Evolutionary conservation across 345 rosid genomes (phyloP).

Genomic region (Streptanthus diversifolius): DNA sequence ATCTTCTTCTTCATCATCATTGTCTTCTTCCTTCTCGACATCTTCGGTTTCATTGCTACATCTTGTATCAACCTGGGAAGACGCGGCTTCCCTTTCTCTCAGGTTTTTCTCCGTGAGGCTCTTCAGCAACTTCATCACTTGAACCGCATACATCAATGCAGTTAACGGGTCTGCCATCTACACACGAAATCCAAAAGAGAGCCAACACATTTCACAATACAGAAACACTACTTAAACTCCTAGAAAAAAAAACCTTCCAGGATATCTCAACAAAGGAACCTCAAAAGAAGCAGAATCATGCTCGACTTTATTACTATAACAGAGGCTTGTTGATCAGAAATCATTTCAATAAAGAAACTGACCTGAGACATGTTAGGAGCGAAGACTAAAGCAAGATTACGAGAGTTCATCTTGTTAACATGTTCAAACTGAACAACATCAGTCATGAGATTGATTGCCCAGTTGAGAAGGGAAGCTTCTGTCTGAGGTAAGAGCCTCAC

Average conservation of each 20-base stretch:
- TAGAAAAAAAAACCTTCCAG: not conserved
- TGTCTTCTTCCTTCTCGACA: not conserved
- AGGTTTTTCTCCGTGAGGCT: conserved; percentile 57
- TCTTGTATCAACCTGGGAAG: conserved; percentile 7
- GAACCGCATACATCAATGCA: conserved; percentile 96
- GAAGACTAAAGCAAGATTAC: conserved; percentile 89
- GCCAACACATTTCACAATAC: conserved; percentile 16
- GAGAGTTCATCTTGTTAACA: conserved; percentile 94
- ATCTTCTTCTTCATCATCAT: not conserved
- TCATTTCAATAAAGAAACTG: conserved; percentile 19
- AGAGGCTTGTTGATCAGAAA: not conserved
- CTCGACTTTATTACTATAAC: not conserved
- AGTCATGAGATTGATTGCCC: conserved; percentile 94
- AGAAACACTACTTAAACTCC: not conserved
- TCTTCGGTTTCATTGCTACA: conserved; percentile 4
- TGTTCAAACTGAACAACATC: conserved; percentile 81
- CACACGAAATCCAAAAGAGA: conserved; percentile 4
- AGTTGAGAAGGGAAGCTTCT: conserved; percentile 80
- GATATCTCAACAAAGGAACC: not conserved
- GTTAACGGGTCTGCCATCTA: conserved; percentile 98
- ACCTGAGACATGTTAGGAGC: conserved; percentile 99
- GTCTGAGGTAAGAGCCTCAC: conserved; percentile 79
- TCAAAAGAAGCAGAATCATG: not conserved
- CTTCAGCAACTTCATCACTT: conserved; percentile 95
- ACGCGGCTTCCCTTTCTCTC: conserved; percentile 44